Evolutionary conservation across 2,329 filamentous ascomycete genomes (phyloP).

Genomic region (Hypoxylon sp.): DNA sequence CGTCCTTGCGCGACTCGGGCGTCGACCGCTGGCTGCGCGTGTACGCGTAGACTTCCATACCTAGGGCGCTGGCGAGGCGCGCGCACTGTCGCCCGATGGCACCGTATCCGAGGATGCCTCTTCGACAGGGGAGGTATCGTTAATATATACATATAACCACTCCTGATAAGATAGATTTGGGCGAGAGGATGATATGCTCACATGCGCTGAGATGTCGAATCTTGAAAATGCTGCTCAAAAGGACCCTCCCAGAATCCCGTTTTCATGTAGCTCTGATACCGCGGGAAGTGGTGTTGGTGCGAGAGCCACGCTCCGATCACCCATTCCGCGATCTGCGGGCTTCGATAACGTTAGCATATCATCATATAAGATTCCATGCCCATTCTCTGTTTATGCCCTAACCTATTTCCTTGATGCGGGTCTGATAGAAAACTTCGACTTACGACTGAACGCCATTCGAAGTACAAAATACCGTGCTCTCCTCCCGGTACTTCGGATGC

Average conservation of each 20-base stretch:
- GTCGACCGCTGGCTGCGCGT: slow-evolving; percentile 71
- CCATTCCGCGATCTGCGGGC: slow-evolving; percentile 68
- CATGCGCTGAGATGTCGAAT: slow-evolving; percentile 37
- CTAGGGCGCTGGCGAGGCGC: slow-evolving; percentile 65
- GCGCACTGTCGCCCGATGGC: slow-evolving; percentile 57
- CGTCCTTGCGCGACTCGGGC: slow-evolving; percentile 66
- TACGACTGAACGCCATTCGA: slow-evolving; percentile 68
- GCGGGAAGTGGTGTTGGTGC: slow-evolving; percentile 54
- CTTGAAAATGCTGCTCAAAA: slow-evolving; percentile 27
- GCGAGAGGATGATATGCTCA: slow-evolving; percentile 14
- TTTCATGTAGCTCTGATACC: slow-evolving; percentile 32
- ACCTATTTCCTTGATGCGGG: not conserved
- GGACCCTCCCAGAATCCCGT: slow-evolving; percentile 31
- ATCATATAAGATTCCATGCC: not conserved
- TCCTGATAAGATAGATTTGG: not conserved
- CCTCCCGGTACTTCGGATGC: slow-evolving; percentile 60
- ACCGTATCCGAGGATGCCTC: slow-evolving; percentile 57
- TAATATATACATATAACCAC: slow-evolving; percentile 27
- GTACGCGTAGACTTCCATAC: slow-evolving; percentile 74
- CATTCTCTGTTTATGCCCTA: too few species aligned
- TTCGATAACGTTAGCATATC: slow-evolving; percentile 39
- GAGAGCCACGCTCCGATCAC: slow-evolving; percentile 63
- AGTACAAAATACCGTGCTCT: slow-evolving; percentile 61
- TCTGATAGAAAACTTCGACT: slow-evolving; percentile 33
- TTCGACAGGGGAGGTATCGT: slow-evolving; percentile 11